phyloP scores from a whole-genome alignment of 1,284 basidiomycete species.

The Rhizoctonia solani region DNA sequence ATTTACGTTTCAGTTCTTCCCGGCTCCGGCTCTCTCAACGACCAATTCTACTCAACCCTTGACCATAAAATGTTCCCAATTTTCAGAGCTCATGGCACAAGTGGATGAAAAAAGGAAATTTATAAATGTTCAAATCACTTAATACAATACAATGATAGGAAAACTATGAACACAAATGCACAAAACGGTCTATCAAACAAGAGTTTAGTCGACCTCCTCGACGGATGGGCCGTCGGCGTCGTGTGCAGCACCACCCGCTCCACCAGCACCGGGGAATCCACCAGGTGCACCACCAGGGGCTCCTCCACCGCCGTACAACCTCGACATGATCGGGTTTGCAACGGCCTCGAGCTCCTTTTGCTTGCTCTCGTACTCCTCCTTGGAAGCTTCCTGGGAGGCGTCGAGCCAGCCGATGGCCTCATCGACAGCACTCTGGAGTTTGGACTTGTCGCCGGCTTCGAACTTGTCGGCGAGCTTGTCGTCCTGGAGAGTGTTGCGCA shows the following conservation, averaged over 20 bases:
- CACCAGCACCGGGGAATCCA: slow-evolving; percentile 47
- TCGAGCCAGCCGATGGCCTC: slow-evolving; percentile 92
- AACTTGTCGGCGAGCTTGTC: slow-evolving; percentile 90
- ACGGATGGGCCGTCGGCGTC: slow-evolving; percentile 83
- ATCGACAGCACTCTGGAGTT: slow-evolving; percentile 82
- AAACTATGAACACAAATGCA: slow-evolving; percentile 20
- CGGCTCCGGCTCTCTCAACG: too few relatives aligned
- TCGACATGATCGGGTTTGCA: slow-evolving; percentile 95
- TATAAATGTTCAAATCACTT: slow-evolving; percentile 12
- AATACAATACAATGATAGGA: slow-evolving; percentile 31
- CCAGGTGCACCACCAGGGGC: slow-evolving; percentile 47
- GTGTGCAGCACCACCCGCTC: slow-evolving; percentile 53
- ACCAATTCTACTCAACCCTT: too few relatives aligned
- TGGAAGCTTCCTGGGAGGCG: slow-evolving; percentile 83
- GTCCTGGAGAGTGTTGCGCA: slow-evolving; percentile 87
- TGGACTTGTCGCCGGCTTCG: slow-evolving; percentile 83
- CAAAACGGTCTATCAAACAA: slow-evolving; percentile 23
- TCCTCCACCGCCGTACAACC: slow-evolving; percentile 69
- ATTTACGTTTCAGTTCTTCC: too few relatives aligned
- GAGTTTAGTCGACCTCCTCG: slow-evolving; percentile 68
- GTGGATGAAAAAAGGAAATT: slow-evolving; percentile 16
- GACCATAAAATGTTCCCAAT: background rate
- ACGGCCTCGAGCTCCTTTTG: slow-evolving; percentile 94
- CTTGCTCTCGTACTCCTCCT: slow-evolving; percentile 94
- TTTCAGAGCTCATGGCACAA: too few relatives aligned